Evolutionary conservation across 2,329 filamentous ascomycete genomes (phyloP), one percentile per base, ranked within the genome.

Genomic region (Aspergillus udagawae): DNA sequence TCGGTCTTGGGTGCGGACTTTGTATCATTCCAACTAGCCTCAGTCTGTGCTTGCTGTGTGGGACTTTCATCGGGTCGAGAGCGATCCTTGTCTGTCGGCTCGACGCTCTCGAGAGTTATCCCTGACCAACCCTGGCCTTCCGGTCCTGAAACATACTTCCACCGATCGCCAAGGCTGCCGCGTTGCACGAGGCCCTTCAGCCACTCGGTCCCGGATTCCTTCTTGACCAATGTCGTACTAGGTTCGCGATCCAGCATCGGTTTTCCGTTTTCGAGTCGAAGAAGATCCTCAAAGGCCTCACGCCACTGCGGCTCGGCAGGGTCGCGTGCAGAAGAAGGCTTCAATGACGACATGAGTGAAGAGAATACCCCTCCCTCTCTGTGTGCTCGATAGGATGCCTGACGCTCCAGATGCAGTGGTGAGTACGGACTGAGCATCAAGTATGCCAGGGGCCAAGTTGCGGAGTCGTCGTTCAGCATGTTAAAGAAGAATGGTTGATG

Each of bases 211-310:
- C 69, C 67, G n/a, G 67, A 64, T 58, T 75, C 70, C 4, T 60
- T 60, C 42, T 65, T 70, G 20, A 57, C 62, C 7, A 62, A 56
- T 2, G 66, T 57, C 7, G 64, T 53, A 27, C 20, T 27, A 2
- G 61, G 51, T 25, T 70, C 66, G 27, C 60, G 66, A 44, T 77
- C 73, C 7, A 78, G 65, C 72, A 79, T 74, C 25, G 71, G 65
- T 54, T 75, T 71, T 23, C 75, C 77, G 53, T 78, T 78, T 52
- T 79, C 73, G 2, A 82, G 72, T 50, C 76, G 76, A 17, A 86
- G 62, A 9, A 86, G 75, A 62, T 87, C 84, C 63, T 86, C 83
- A 62, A 84, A 86, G 0, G 84, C 83, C 52, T 81, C 79, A 17
- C 81, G 76, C 83, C 83, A 85, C 32, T 75, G 75, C 0, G 74